Base-by-base conservation (phyloP, 768 basidiomycete species). In the Gyrodon lividus region DNA sequence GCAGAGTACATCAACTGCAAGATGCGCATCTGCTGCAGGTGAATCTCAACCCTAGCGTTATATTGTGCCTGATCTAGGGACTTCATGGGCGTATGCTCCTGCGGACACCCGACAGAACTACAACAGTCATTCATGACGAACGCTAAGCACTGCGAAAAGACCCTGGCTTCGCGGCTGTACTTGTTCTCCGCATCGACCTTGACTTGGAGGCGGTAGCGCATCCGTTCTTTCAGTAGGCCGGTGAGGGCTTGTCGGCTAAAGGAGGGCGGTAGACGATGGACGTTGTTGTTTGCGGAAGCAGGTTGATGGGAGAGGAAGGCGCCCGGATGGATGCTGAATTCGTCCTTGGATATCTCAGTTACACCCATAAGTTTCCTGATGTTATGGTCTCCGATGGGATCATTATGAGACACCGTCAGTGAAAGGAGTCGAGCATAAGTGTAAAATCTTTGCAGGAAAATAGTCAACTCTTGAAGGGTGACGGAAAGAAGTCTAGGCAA, bases 11-110 rank as follows among this genome's bases (percentile, higher is more conserved):
- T 57, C 6, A 57, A 56, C 26, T 79, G 71, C 38, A 77, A 69
- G 14, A 83, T 78, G 40, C 72, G 56, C 2, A 84, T 74, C 44
- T 82, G 79, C 41, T 74, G 74, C 2, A 84, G 51, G 55, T 79
- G 74, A 28, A 79, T 59, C 3, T 72, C 66, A 7, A 82, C 62
- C 14, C 74, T 73, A 17, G 59, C 23, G 38, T 77, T 76, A 43
- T 75, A 82, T 57, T 66, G 31, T 2, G 70, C n/a, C 56, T 56
- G 2, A 60, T 59, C 63, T 41, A 68, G 51, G 14, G 67, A 54
- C 2, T 66, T 41, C 1, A 59, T 16, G 12, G 46, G 41, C 19
- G 70, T 48, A 47, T 81, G 80, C 12, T 71, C 66, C 34, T 69
- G 63, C 4, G 61, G 61, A 50, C 81, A 83, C 3, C 53, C 24